phyloP scores from a whole-genome alignment of 495 filamentous ascomycete species.

The Hyaloscypha bicolor region DNA sequence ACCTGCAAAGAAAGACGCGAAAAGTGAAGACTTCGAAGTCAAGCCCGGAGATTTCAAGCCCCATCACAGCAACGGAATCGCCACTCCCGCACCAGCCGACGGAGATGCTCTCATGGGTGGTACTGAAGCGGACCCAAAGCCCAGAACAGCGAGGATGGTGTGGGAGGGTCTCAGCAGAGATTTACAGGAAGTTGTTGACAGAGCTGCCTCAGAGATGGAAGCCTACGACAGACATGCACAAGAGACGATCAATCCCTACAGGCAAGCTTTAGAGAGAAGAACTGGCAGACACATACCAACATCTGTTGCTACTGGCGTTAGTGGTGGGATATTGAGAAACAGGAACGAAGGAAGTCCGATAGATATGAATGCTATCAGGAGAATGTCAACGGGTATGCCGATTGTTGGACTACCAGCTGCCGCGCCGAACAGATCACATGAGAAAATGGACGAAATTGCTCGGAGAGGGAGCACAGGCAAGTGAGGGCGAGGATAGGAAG shows the following conservation, averaged over 20 bases:
- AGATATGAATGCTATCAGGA: constrained; percentile 13
- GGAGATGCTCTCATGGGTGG: constrained; percentile 17
- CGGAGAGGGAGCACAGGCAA: no score
- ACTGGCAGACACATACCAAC: neutral
- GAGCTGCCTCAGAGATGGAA: constrained; percentile 14
- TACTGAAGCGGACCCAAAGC: neutral
- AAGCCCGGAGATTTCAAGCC: neutral
- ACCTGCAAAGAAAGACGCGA: constrained; percentile 1
- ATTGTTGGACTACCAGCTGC: neutral
- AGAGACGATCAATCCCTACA: constrained; percentile 10
- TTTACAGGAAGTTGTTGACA: constrained; percentile 10
- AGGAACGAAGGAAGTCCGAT: constrained; percentile 4
- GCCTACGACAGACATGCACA: constrained; percentile 24
- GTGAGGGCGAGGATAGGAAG: no score
- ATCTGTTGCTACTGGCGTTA: neutral
- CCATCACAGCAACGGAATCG: neutral
- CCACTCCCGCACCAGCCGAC: no score
- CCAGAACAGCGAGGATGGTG: constrained; percentile 11
- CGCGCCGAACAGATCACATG: no score
- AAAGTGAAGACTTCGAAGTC: constrained; percentile 4
- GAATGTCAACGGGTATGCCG: constrained; percentile 8
- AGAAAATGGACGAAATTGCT: no score
- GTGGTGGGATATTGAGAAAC: constrained; percentile 14
- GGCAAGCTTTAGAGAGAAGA: constrained; percentile 15
- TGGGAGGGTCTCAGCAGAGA: neutral